These are phyloP conservation scores for Aspergillus hortae DNA, from an alignment of 2,329 filamentous ascomycete species.

Conservation along the genomic window DNA sequence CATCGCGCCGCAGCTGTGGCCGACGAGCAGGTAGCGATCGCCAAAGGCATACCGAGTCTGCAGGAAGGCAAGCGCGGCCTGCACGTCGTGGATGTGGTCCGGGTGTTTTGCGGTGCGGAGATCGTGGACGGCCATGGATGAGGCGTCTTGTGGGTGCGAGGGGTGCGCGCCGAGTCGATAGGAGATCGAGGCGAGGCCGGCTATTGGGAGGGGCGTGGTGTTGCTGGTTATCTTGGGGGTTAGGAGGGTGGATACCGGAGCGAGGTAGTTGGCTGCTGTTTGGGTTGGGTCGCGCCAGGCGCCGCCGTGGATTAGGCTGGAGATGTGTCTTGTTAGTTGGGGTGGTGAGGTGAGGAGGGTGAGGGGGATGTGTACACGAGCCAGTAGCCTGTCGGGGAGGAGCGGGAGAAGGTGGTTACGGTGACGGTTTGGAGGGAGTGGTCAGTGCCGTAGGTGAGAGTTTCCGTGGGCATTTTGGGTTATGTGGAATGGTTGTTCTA, in stretches of 20 bases:
- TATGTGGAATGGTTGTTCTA: not conserved
- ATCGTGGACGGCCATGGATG: constrained; percentile 23
- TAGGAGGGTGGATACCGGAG: constrained; percentile 32
- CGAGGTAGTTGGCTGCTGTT: constrained; percentile 32
- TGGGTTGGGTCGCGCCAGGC: constrained; percentile 47
- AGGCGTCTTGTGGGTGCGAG: constrained; percentile 34
- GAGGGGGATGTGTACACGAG: constrained; percentile 32
- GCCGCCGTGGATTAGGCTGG: constrained; percentile 47
- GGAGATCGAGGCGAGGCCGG: constrained; percentile 43
- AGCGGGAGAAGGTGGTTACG: constrained; percentile 22
- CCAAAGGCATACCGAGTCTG: constrained; percentile 39
- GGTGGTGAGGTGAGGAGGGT: not conserved
- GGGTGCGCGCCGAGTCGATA: constrained; percentile 46
- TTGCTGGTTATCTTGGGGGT: constrained; percentile 12
- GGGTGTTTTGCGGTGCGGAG: constrained; percentile 40
- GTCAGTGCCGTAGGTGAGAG: constrained; percentile 24
- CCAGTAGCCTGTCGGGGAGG: constrained; percentile 31
- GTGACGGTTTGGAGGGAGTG: constrained; percentile 33
- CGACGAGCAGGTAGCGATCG: constrained; percentile 41
- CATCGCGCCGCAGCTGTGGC: constrained; percentile 47
- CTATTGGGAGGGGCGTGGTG: constrained; percentile 23
- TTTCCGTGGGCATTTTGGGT: constrained; percentile 13
- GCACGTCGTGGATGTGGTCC: constrained; percentile 44
- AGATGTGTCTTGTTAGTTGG: not conserved
- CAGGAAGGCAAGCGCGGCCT: constrained; percentile 37